These are phyloP conservation scores for Exophiala aquamarina DNA, from an alignment of 2,329 filamentous ascomycete genomes.

Conservation along the genomic window DNA sequence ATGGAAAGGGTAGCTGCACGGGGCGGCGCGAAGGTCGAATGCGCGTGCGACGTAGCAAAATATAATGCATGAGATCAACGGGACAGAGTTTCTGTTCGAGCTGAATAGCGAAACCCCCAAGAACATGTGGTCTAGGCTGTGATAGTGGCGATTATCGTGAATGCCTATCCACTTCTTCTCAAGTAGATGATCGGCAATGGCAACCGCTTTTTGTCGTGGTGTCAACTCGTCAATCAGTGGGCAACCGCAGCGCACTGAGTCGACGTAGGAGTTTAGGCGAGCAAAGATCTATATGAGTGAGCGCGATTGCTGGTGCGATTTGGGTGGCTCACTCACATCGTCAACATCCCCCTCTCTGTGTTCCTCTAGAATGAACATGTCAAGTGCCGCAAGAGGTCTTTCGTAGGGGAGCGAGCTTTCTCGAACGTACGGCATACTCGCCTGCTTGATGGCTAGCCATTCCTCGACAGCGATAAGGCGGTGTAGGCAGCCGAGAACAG, in stretches of 20 bases:
- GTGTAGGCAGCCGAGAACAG: conserved; percentile 76
- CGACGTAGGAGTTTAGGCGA: conserved; percentile 65
- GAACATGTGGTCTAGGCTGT: conserved; percentile 81
- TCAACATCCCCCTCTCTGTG: conserved; percentile 67
- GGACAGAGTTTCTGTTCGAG: conserved; percentile 73
- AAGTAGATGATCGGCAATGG: conserved; percentile 69
- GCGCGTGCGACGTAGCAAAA: conserved; percentile 77
- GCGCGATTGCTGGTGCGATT: neutral
- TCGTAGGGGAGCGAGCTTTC: conserved; percentile 53
- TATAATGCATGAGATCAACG: conserved; percentile 82
- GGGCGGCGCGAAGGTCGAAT: conserved; percentile 72
- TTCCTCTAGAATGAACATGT: conserved; percentile 81
- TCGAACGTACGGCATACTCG: conserved; percentile 20
- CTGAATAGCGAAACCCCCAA: conserved; percentile 78
- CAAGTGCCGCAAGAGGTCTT: conserved; percentile 70
- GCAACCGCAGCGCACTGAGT: conserved; percentile 54
- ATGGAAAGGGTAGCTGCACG: conserved; percentile 80
- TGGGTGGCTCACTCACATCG: conserved; percentile 53
- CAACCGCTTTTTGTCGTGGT: conserved; percentile 66
- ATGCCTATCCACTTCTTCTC: conserved; percentile 69
- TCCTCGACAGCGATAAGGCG: conserved; percentile 74
- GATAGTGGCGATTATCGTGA: conserved; percentile 67
- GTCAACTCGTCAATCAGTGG: conserved; percentile 57
- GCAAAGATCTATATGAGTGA: conserved; percentile 52
- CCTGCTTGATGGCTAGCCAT: conserved; percentile 63